Base-by-base conservation (phyloP, 2,329 filamentous ascomycete species). In the Monilinia laxa region DNA sequence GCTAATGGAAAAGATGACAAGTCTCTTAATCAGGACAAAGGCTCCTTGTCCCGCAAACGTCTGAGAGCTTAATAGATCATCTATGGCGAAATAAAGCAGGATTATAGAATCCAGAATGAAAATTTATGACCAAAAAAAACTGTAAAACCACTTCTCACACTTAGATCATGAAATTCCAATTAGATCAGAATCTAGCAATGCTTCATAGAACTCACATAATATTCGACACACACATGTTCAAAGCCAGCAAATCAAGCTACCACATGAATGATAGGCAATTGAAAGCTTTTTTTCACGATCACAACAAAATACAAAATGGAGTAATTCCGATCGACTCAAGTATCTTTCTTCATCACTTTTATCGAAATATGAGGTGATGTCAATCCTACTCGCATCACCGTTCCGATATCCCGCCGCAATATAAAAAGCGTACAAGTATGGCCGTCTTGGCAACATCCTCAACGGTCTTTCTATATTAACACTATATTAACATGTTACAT, bases 351-450 rank as follows among this genome's bases (percentile, higher is more conserved):
- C 14, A 7, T 11, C 3, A 9, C 20, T 10, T 10, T 18, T 2
- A 2, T 23, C 18, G 7, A 7, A 57, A 47, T 18, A n/a, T 42
- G 40, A 23, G 9, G 52, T 23, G 40, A 42, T n/a, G 20, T 9
- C 25, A 35, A 35, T 47, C 9, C 11, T 14, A 64, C n/a, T 31
- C 62, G 62, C 52, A 25, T 45, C 52, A 12, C 23, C 62, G 40
- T 64, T 57, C 62, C 62, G 52, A 57, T 42, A 60, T 60, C 7
- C 63, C 42, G 52, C 23, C 47, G 38, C 3, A 60, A 65, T 58
- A 60, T 60, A 23, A 52, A 31, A 55, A 9, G 25, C 3, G 35
- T 40, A 60, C 28, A 28, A 53, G 20, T 31, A 42, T 53, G 23
- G 31, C 55, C 55, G 35, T 35, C 63, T 65, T 65, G 55, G 55